Evolutionary conservation across 352 stramenopile species (phyloP).

Genomic region (Phytophthora cactorum): DNA sequence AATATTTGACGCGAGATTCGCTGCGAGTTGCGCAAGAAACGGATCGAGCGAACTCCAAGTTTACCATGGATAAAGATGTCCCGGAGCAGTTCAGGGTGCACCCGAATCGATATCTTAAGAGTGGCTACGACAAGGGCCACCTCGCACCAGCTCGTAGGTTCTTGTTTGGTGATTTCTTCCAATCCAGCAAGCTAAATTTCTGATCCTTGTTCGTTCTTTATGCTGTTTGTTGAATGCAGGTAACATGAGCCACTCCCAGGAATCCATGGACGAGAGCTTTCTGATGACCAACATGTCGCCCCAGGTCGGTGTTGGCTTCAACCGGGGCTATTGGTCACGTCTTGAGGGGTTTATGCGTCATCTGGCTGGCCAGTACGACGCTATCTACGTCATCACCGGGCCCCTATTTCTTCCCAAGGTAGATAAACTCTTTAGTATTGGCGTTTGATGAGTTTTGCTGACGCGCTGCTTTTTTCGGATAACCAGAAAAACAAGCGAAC

Average conservation of each 20-base stretch:
- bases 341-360: constrained; percentile 89
- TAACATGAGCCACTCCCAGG: constrained; percentile 86
- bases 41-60: constrained; percentile 86
- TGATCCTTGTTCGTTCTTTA: background rate
- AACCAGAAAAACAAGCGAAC: constrained; percentile 69
- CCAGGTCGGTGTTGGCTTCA: constrained; percentile 90
- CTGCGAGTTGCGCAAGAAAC: constrained; percentile 72
- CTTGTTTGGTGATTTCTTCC: background rate
- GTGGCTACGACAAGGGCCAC: constrained; percentile 95
- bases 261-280: constrained; percentile 93
- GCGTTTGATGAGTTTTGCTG: background rate
- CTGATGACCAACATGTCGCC: constrained; percentile 96
- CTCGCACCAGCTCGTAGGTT: constrained; percentile 86
- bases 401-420: constrained; percentile 93
- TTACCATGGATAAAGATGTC: constrained; percentile 81
- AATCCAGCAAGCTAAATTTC: background rate
- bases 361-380: constrained; percentile 77
- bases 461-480: background rate
- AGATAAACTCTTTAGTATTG: background rate
- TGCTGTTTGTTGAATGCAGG: constrained; percentile 42
- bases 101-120: constrained; percentile 89
- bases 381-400: constrained; percentile 92
- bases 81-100: constrained; percentile 86
- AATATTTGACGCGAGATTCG: constrained; percentile 79
- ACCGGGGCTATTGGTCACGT: constrained; percentile 88